Evolutionary conservation across 2,329 filamentous ascomycete species (phyloP), one percentile per base, ranked within the genome.

Genomic region (Colletotrichum liaoningense): DNA sequence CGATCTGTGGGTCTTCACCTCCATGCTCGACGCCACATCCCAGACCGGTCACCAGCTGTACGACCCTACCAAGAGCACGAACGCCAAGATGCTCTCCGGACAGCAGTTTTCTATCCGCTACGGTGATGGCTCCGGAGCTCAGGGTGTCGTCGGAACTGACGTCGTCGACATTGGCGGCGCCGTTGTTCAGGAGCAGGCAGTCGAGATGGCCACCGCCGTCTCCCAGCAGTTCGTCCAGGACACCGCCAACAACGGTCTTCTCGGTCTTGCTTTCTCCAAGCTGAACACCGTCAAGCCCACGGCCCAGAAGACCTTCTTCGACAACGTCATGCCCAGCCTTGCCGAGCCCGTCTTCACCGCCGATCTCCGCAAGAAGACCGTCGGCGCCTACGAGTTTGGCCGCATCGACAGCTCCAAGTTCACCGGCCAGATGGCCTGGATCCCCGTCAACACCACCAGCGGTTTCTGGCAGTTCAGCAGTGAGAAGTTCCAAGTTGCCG

Each of bases 1-100:
- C 14, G 93, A 94, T 81, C 86, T 94, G 84, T 95, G 92, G 93
- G 89, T 93, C 26, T 93, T 94, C 84, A 93, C 89, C 83, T 90
- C 89, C 19, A 80, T 87, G 67, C 87, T 94, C 49, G 79, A 87
- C 1, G 67, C 83, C 1, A 71, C 79, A 5, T 75, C 84, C 58
- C 86, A 85, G 49, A 78, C 79, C 33, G 86, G 86, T 52, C 93
- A 93, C 81, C 77, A 77, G 11, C 65, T 83, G 28, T 87, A 79
- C 76, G 80, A 86, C 75, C 79, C 83, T 4, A 69, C 74, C 16
- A 76, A 81, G 75, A 86, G 84, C 59, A 74, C 77, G 24, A 80
- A 77, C 14, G 84, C 84, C 67, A 70, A 77, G 57, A 67, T 75
- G 59, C 56, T 85, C 4, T 64, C 76, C 7, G 88, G 88, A 19